phyloP scores from a whole-genome alignment of 2,329 filamentous ascomycete genomes.

The Samsoniella hepiali region DNA sequence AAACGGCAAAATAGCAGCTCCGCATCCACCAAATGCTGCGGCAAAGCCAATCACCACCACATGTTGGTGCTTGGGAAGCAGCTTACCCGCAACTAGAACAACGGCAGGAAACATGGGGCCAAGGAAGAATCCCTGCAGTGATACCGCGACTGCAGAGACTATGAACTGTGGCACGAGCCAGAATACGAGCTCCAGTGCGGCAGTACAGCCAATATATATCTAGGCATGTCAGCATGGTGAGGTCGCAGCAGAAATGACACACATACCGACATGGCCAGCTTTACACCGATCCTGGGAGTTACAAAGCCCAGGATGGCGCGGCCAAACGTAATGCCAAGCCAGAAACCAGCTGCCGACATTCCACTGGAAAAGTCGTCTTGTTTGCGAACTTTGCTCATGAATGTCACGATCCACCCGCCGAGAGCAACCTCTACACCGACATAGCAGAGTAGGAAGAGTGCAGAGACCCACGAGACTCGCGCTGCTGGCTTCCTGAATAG shows the following conservation, averaged over 20 bases:
- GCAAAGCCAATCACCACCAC: slow-evolving; percentile 75
- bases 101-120: slow-evolving; percentile 74
- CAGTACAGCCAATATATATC: slow-evolving; percentile 61
- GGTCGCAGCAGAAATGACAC: not conserved
- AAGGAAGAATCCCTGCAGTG: slow-evolving; percentile 73
- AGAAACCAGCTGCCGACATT: slow-evolving; percentile 76
- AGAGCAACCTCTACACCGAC: slow-evolving; percentile 73
- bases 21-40: slow-evolving; percentile 69
- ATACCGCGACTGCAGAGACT: slow-evolving; percentile 68
- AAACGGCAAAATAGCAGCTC: slow-evolving; percentile 65
- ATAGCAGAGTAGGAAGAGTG: slow-evolving; percentile 71
- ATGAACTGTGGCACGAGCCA: slow-evolving; percentile 79
- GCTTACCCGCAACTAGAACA: slow-evolving; percentile 66
- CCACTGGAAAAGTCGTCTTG: slow-evolving; percentile 66
- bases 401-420: slow-evolving; percentile 79
- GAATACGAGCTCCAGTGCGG: slow-evolving; percentile 68
- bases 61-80: slow-evolving; percentile 68
- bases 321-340: slow-evolving; percentile 74
- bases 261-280: slow-evolving; percentile 48
- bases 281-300: slow-evolving; percentile 69
- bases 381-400: slow-evolving; percentile 74
- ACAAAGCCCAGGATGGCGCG: slow-evolving; percentile 69
- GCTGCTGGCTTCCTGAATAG: slow-evolving; percentile 43
- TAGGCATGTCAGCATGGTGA: slow-evolving; percentile 21
- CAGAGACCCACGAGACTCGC: slow-evolving; percentile 65